Evolutionary conservation across 148 eudicot species (phyloP).

Genomic region (Vaccinium vitisidaea): DNA sequence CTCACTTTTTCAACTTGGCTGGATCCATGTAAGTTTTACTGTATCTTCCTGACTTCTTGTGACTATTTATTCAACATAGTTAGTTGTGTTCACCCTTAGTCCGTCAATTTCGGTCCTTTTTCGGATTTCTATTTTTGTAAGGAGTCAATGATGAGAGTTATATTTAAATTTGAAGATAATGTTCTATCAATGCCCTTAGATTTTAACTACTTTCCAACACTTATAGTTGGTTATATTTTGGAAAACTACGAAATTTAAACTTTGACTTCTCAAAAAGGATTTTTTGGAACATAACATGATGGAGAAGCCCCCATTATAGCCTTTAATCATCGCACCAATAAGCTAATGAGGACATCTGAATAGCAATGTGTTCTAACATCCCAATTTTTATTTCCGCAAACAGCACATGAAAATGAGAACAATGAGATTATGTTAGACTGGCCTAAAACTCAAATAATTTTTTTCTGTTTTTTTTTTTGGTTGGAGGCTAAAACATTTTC

Average conservation of each 20-base stretch:
- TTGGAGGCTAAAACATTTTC: not conserved
- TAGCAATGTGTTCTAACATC: not conserved
- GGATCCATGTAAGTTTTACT: slow-evolving; percentile 85
- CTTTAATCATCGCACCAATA: not conserved
- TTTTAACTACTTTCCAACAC: not conserved
- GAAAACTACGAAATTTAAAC: not conserved
- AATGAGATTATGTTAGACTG: not conserved
- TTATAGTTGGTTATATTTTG: not conserved
- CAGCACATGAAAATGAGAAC: not conserved
- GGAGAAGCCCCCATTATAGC: not conserved
- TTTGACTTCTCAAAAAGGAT: not conserved
- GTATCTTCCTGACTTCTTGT: not conserved
- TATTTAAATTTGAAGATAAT: not conserved
- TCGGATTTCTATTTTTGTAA: not conserved
- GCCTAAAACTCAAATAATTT: not conserved
- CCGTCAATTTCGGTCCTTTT: not conserved
- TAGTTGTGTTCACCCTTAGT: not conserved
- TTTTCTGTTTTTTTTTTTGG: not conserved
- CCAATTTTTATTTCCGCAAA: not conserved
- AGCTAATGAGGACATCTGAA: not conserved
- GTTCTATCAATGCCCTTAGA: not conserved
- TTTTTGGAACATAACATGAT: not conserved
- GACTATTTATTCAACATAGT: not conserved
- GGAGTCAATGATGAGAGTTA: not conserved
- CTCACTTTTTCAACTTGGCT: slow-evolving; percentile 91